These are phyloP conservation scores for Globisporangium uncinulatum DNA, from an alignment of 352 stramenopile genomes.

Conservation along the genomic window DNA sequence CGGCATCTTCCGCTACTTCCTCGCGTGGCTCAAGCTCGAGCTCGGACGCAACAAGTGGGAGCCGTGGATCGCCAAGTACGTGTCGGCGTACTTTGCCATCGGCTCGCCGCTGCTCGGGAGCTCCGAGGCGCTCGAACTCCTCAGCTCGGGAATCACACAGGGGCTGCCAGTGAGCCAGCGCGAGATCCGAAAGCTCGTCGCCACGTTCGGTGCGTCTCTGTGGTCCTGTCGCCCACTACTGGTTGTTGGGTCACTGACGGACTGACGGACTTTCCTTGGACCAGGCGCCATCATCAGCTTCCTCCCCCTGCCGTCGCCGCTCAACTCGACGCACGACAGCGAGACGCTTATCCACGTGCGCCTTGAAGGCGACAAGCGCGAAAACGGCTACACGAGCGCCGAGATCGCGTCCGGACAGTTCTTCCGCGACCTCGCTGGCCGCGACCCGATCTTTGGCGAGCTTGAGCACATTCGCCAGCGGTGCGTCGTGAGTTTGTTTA, in stretches of 20 bases:
- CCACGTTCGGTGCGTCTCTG: constrained; percentile 68
- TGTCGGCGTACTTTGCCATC: constrained; percentile 74
- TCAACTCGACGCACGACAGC: constrained; percentile 41
- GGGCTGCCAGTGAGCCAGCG: constrained; percentile 58
- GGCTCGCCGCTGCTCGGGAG: constrained; percentile 67
- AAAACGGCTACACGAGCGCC: constrained; percentile 52
- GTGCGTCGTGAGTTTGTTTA: no score
- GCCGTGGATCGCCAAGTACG: constrained; percentile 67
- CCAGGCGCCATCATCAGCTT: constrained; percentile 68
- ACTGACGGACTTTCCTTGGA: no score
- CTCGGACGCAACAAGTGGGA: constrained; percentile 67
- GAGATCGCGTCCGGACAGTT: constrained; percentile 65
- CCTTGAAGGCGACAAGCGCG: constrained; percentile 22
- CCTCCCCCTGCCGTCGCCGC: constrained; percentile 52
- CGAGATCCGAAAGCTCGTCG: constrained; percentile 64
- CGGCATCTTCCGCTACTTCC: constrained; percentile 74
- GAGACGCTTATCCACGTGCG: constrained; percentile 51
- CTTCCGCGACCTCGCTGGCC: constrained; percentile 58
- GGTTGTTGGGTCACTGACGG: neutral
- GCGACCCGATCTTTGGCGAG: constrained; percentile 62
- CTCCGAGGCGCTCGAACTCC: constrained; percentile 58
- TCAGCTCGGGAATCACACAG: constrained; percentile 57
- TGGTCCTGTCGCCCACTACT: no score
- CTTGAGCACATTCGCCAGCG: constrained; percentile 45
- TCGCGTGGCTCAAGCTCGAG: constrained; percentile 76